Evolutionary conservation across 75 land plant genomes (phyloP).

Genomic region (Picea glauca): DNA sequence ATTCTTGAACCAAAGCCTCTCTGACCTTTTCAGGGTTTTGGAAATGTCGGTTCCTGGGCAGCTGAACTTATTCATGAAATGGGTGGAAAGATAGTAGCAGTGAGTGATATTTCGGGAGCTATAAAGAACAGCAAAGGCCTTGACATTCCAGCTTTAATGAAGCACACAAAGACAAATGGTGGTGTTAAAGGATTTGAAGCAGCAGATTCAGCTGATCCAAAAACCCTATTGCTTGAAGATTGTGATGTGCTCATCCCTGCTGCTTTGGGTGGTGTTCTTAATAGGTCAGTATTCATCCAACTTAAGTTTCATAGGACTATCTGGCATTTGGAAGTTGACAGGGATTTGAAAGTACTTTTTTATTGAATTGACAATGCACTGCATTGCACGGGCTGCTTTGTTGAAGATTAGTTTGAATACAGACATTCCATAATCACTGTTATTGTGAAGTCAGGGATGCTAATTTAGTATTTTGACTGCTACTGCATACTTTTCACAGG

Average conservation of each 20-base stretch:
- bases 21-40: slow-evolving; percentile 50
- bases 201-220: slow-evolving; percentile 49
- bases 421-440: not conserved
- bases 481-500: slow-evolving; percentile 19
- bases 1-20: not conserved
- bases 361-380: not conserved
- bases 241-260: slow-evolving; percentile 89
- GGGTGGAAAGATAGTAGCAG: slow-evolving; percentile 66
- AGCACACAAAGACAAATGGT: slow-evolving; percentile 41
- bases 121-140: slow-evolving; percentile 55
- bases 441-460: not conserved
- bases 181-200: slow-evolving; percentile 43
- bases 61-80: slow-evolving; percentile 56
- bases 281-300: slow-evolving; percentile 29
- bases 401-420: not conserved
- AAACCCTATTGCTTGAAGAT: slow-evolving; percentile 47
- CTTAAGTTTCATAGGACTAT: not conserved
- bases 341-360: not conserved
- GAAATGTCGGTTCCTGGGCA: slow-evolving; percentile 86
- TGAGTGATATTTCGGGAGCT: slow-evolving; percentile 67
- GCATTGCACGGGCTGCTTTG: not conserved
- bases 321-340: not conserved
- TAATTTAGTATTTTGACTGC: not conserved
- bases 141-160: slow-evolving; percentile 50
- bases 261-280: slow-evolving; percentile 78